A percentile compares a stretch with the other conserved stretches of the same genome.
Conservation (phyloP, 495 filamentous ascomycete genomes). For the Evernia prunastri region DNA sequence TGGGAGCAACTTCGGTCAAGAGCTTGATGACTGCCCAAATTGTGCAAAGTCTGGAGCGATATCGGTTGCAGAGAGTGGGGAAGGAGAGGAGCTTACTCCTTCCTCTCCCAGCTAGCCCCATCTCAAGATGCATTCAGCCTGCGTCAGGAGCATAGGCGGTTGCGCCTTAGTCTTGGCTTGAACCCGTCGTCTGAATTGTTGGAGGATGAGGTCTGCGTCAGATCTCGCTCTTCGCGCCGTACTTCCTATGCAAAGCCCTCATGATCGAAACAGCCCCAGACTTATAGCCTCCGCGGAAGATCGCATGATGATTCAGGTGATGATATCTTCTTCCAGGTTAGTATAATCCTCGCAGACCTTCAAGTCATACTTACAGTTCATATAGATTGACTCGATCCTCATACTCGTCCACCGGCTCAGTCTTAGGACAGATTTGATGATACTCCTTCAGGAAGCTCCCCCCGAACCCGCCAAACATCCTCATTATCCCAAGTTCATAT, state of each 20-base stretch:
- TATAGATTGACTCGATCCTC: slow-evolving; percentile 74
- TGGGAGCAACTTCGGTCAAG: neutral
- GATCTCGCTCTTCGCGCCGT: slow-evolving; percentile 36
- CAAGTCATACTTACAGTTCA: slow-evolving; percentile 58
- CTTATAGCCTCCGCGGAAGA: slow-evolving; percentile 75
- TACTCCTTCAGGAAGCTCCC: slow-evolving; percentile 72
- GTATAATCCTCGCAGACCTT: neutral
- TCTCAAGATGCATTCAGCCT: neutral
- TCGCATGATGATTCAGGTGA: slow-evolving; percentile 79
- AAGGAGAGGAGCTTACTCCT: neutral
- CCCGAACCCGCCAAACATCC: slow-evolving; percentile 91
- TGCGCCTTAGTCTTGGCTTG: neutral
- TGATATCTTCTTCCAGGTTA: slow-evolving; percentile 52
- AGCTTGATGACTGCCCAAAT: neutral
- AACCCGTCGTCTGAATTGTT: neutral
- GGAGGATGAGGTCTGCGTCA: slow-evolving; percentile 1
- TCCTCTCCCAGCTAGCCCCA: neutral
- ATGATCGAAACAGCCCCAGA: slow-evolving; percentile 69
- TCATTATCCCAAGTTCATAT: slow-evolving; percentile 90
- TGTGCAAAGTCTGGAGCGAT: neutral
- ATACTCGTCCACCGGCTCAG: slow-evolving; percentile 78
- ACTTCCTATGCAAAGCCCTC: slow-evolving; percentile 62
- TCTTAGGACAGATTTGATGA: slow-evolving; percentile 63
- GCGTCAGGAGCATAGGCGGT: neutral
- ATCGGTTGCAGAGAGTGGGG: neutral